Percentiles rank a stretch among this genome's conserved stretches.
Conservation (phyloP, 495 filamentous ascomycete species). For the Xylona heveae region DNA sequence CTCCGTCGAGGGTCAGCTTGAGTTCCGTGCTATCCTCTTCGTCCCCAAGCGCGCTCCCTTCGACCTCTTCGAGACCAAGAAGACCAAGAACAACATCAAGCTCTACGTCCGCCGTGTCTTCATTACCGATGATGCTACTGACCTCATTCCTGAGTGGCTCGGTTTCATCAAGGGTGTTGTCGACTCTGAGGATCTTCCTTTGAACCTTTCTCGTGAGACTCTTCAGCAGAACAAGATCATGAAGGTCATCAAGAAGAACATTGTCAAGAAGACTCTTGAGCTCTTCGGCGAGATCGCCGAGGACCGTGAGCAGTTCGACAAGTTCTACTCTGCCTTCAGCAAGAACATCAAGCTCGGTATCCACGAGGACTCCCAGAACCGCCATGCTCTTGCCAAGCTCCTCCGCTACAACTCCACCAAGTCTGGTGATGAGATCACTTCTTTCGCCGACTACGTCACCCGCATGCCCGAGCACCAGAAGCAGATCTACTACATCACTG, state of each 20-base stretch:
- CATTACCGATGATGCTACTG: conserved; percentile 98
- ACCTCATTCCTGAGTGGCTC: conserved; percentile 98
- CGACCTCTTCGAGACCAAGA: conserved; percentile 99
- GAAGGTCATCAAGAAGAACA: conserved; percentile 99
- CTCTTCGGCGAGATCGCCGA: conserved; percentile 97
- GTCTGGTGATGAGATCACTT: conserved; percentile 89
- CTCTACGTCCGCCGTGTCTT: conserved; percentile 99
- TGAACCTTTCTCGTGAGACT: conserved; percentile 99
- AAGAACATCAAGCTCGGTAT: conserved; percentile 99
- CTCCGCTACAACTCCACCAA: conserved; percentile 98
- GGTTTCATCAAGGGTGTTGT: conserved; percentile 99
- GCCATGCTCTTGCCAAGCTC: conserved; percentile 81
- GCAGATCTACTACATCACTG: conserved; percentile 99
- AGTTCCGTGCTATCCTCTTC: conserved; percentile 99
- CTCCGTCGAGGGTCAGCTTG: conserved; percentile 99
- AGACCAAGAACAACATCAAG: conserved; percentile 99
- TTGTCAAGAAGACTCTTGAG: conserved; percentile 99
- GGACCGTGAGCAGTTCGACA: conserved; percentile 99
- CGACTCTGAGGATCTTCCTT: conserved; percentile 95
- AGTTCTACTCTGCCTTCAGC: conserved; percentile 98
- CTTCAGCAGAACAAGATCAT: conserved; percentile 99
- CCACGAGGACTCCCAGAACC: conserved; percentile 99
- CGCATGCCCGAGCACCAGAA: conserved; percentile 99
- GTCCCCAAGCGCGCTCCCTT: conserved; percentile 99
- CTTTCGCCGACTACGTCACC: conserved; percentile 87